Base-by-base conservation (phyloP, 768 basidiomycete species). In the Xerocomellus dryophilus region DNA sequence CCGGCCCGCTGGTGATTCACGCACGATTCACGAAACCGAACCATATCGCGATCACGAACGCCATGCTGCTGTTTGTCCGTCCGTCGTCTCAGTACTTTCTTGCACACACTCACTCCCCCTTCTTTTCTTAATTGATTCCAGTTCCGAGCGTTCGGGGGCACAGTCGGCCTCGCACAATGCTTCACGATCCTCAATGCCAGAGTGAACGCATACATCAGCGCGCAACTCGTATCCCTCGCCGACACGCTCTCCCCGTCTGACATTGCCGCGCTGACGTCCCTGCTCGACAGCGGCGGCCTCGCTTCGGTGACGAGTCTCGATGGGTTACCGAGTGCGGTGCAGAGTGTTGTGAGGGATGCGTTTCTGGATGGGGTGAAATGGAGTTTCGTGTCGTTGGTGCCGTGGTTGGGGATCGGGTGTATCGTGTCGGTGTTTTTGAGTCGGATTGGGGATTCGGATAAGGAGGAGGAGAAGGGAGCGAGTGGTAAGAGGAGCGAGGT, bases 111-210 rank as follows among this genome's bases (percentile, higher is more conserved):
- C 40, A 47, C 20, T 1, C 14, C 23, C 14, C 4, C 12, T 5
- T 17, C 9, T 31, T 5, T 0, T 36, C 7, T 12, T 4, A 6
- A 6, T 36, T 38, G 14, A 38, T 8, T 15, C 18, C 57, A 81
- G 78, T 77, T 76, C 67, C 73, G 76, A 15, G 64, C 75, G 1
- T 65, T 80, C 36, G 81, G 81, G n/a, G 81, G 81, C 9, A 81
- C 79, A 0, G 61, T 80, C 36, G 80, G 81, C 21, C 74, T 82
- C 36, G 79, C 81, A 0, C 81, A 82, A 57, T 80, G 79, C 47
- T 72, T 74, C 39, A 76, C 81, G 8, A 68, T 82, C 20, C 71
- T 81, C 50, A 73, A 73, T 56, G 65, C 71, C 32, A 78, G 73
- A 63, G 79, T 78, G 27, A 64, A 65, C 27, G 25, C 61, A 20